These are phyloP conservation scores for Taphrina deformans DNA, from an alignment of 1,139 yeast species.

Conservation along the genomic window DNA sequence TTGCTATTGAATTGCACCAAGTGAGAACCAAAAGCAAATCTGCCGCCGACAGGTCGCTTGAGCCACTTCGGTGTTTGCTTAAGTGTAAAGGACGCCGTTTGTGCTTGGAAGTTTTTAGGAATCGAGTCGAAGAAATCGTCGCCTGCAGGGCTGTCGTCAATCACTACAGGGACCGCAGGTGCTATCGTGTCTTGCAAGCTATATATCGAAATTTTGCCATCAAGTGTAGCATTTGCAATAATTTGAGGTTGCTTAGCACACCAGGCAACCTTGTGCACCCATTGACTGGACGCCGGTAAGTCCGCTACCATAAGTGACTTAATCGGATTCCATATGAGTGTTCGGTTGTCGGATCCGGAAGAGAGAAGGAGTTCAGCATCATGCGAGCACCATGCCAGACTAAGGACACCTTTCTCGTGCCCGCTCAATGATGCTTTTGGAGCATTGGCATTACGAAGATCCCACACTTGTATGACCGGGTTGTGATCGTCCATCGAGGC, in stretches of 20 bases:
- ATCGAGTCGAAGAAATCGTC: constrained; percentile 86
- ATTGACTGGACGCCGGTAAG: constrained; percentile 87
- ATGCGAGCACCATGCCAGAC: constrained; percentile 88
- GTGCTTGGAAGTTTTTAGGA: constrained; percentile 45
- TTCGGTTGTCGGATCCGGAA: constrained; percentile 87
- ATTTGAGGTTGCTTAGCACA: constrained; percentile 87
- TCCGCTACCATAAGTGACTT: constrained; percentile 66
- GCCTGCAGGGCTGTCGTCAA: constrained; percentile 55
- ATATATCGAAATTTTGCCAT: constrained; percentile 80
- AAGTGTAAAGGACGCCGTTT: constrained; percentile 53
- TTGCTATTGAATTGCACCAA: constrained; percentile 57
- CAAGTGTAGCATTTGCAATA: constrained; percentile 91
- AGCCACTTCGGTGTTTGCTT: constrained; percentile 91
- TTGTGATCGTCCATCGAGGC: constrained; percentile 80
- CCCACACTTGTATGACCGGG: constrained; percentile 89
- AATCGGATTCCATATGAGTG: constrained; percentile 86
- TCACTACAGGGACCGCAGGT: constrained; percentile 39
- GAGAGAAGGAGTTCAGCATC: constrained; percentile 79
- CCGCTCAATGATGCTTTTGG: constrained; percentile 78
- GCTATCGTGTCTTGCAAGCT: constrained; percentile 72
- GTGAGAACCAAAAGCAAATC: constrained; percentile 94
- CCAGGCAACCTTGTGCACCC: constrained; percentile 87
- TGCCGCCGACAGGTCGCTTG: constrained; percentile 68
- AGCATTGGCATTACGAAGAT: constrained; percentile 84
- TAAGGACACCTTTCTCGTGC: constrained; percentile 82